phyloP scores from a whole-genome alignment of 148 eudicot genomes.

The Nepenthes gracilis region DNA sequence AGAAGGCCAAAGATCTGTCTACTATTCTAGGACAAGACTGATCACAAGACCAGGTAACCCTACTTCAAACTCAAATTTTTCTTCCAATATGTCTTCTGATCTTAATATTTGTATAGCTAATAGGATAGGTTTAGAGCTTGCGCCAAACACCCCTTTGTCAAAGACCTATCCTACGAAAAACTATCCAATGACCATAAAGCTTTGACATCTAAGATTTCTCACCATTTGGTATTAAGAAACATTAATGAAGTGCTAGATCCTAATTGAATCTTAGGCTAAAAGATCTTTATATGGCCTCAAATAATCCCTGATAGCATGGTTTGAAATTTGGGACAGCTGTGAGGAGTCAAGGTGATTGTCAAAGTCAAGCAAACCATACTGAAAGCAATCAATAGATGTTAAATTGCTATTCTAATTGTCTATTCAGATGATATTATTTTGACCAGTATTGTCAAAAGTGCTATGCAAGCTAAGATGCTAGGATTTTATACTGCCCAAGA shows the following conservation, averaged over 20 bases:
- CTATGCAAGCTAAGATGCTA: too few species aligned
- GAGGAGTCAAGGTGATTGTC: not conserved
- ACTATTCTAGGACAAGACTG: not conserved
- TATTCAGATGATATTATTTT: conserved; percentile 6
- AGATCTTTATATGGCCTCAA: not conserved
- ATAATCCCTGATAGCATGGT: conserved; percentile 4
- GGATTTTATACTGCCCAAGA: too few species aligned
- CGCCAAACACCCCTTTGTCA: not conserved
- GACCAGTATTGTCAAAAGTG: not conserved
- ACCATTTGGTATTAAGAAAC: conserved; percentile 1
- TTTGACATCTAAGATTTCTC: not conserved
- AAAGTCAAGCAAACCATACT: not conserved
- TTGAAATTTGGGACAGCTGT: not conserved
- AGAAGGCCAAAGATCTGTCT: not conserved
- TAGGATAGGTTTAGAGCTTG: not conserved
- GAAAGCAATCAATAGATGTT: not conserved
- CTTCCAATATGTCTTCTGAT: not conserved
- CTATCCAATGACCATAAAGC: not conserved
- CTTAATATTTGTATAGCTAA: not conserved
- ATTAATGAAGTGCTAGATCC: not conserved
- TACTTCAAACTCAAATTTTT: not conserved
- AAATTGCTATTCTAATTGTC: not conserved
- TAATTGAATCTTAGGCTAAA: not conserved
- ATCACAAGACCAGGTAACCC: not conserved
- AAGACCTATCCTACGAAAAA: not conserved